These are phyloP conservation scores for Lyophyllum decastes DNA, from an alignment of 768 basidiomycete species.

Conservation along the genomic window DNA sequence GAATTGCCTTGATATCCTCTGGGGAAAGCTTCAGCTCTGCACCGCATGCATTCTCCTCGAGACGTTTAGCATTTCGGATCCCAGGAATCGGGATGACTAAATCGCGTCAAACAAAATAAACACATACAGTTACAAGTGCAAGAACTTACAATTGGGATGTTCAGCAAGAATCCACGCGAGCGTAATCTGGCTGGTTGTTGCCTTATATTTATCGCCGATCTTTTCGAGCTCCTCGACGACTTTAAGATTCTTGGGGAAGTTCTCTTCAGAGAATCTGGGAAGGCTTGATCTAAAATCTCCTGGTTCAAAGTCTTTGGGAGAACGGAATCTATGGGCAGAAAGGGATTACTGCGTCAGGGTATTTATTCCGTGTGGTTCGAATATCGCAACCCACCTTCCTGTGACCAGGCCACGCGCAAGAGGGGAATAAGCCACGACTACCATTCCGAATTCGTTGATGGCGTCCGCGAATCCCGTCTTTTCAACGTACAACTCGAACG, in stretches of 20 bases:
- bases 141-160: not conserved
- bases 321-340: slow-evolving; percentile 26
- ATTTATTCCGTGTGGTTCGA: not conserved
- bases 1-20: slow-evolving; percentile 1
- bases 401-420: slow-evolving; percentile 51
- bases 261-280: slow-evolving; percentile 40
- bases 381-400: slow-evolving; percentile 36
- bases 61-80: not conserved
- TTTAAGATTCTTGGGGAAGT: slow-evolving; percentile 43
- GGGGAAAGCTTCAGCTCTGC: not conserved
- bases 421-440: slow-evolving; percentile 50
- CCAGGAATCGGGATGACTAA: slow-evolving; percentile 5
- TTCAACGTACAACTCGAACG: slow-evolving; percentile 46
- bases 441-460: slow-evolving; percentile 43
- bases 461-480: slow-evolving; percentile 39
- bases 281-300: slow-evolving; percentile 35
- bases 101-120: not conserved
- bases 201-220: slow-evolving; percentile 34
- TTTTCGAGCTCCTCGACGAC: slow-evolving; percentile 35
- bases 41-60: slow-evolving; percentile 3
- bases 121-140: not conserved
- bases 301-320: slow-evolving; percentile 40
- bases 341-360: not conserved
- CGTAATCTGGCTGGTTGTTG: slow-evolving; percentile 42
- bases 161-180: slow-evolving; percentile 47